phyloP scores from a whole-genome alignment of 2,329 filamentous ascomycete genomes.

The Kalaharituber pfeilii region DNA sequence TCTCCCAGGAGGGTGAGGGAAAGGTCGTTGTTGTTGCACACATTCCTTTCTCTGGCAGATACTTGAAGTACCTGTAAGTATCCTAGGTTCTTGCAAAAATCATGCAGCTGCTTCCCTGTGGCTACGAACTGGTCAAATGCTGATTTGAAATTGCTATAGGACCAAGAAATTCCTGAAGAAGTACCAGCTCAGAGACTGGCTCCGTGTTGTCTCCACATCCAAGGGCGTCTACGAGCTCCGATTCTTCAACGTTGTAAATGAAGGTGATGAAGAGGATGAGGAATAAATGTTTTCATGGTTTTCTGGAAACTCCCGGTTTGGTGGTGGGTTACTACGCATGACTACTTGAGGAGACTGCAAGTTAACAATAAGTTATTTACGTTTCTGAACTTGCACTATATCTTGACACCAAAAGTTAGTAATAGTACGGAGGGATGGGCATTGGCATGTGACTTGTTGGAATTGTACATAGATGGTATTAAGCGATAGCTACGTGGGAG shows the following conservation, averaged over 20 bases:
- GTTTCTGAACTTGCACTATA: too few species aligned
- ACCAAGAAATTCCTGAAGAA: conserved; percentile 99
- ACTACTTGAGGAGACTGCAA: too few species aligned
- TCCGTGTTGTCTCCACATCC: conserved; percentile 93
- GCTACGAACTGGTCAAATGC: conserved; percentile 9
- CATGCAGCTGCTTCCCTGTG: not conserved
- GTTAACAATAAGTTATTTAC: too few species aligned
- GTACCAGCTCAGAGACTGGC: conserved; percentile 99
- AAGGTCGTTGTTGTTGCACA: conserved; percentile 97
- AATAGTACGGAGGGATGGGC: not conserved
- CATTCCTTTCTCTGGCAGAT: conserved; percentile 95
- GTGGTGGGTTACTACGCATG: too few species aligned
- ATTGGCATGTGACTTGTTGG: too few species aligned
- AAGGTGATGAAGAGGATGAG: conserved; percentile 94
- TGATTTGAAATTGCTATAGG: conserved; percentile 31
- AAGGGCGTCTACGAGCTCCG: conserved; percentile 98
- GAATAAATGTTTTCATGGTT: conserved; percentile 49
- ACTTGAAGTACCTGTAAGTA: conserved; percentile 97
- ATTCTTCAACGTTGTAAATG: conserved; percentile 99
- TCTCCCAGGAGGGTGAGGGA: conserved; percentile 82
- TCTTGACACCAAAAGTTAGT: not conserved
- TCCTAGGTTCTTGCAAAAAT: not conserved
- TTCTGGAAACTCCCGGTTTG: not conserved
- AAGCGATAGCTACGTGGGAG: too few species aligned
- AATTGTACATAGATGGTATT: too few species aligned